phyloP scores from a whole-genome alignment of 345 rosid genomes.

The Salix udensis region DNA sequence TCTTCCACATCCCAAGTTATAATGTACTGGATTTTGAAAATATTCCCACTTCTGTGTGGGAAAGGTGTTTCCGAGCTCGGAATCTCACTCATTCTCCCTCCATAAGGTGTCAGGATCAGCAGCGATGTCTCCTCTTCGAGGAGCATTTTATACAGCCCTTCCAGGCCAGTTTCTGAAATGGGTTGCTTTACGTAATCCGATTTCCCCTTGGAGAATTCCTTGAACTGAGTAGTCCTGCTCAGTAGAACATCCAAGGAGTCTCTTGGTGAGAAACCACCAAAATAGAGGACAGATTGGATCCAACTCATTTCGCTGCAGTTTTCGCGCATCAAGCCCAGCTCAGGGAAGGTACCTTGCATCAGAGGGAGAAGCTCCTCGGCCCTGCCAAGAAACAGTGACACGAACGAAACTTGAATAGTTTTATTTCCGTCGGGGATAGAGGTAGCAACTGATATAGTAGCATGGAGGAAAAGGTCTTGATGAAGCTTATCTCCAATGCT shows the following conservation, averaged over 20 bases:
- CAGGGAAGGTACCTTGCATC: constrained; percentile 10
- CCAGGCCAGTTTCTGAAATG: constrained; percentile 7
- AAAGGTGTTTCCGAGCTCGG: constrained; percentile 13
- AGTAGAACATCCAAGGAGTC: constrained; percentile 1
- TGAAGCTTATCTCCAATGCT: not conserved
- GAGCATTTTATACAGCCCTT: constrained; percentile 7
- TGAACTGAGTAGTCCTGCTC: not conserved
- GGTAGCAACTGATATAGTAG: not conserved
- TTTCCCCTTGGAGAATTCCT: constrained; percentile 9
- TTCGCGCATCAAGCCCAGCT: constrained; percentile 4
- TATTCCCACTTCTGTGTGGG: constrained; percentile 14
- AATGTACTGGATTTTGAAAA: constrained; percentile 14
- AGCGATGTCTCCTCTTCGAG: not conserved
- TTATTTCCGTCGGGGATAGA: not conserved
- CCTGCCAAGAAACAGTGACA: constrained; percentile 2
- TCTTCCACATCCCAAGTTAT: constrained; percentile 12
- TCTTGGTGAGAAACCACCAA: not conserved
- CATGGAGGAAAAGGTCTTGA: constrained; percentile 12
- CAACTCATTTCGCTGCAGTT: constrained; percentile 8
- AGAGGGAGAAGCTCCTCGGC: not conserved
- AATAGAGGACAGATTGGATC: constrained; percentile 5
- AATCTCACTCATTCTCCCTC: constrained; percentile 24
- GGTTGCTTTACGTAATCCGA: constrained; percentile 16
- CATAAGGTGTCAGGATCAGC: constrained; percentile 12
- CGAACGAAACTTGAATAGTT: not conserved